Evolutionary conservation across 768 basidiomycete species (phyloP).

Genomic region (Symmetrospora coprosmae): DNA sequence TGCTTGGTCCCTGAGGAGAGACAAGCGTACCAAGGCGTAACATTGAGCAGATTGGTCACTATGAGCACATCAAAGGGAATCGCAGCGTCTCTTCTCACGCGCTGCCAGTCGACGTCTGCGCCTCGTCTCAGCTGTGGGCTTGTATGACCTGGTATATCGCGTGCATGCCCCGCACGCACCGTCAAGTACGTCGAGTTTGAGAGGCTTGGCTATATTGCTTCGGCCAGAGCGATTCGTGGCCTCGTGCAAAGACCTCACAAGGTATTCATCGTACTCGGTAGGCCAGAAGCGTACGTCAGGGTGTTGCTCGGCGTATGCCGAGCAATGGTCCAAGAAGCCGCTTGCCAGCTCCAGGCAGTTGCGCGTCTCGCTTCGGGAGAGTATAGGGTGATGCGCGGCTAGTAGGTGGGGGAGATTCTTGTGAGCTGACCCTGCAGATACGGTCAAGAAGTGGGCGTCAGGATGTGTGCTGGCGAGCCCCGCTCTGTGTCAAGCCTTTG

Average conservation of each 20-base stretch:
- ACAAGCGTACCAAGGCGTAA: slow-evolving; percentile 13
- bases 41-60: slow-evolving; percentile 10
- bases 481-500: not conserved
- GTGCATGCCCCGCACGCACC: not conserved
- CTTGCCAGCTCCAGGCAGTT: slow-evolving; percentile 6
- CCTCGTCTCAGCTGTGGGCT: too few species aligned
- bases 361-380: not conserved
- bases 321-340: slow-evolving; percentile 6
- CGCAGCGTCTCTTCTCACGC: not conserved
- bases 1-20: not conserved
- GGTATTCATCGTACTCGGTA: slow-evolving; percentile 11
- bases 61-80: slow-evolving; percentile 4
- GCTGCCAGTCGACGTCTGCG: not conserved
- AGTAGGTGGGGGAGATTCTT: slow-evolving; percentile 6
- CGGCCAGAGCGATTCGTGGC: not conserved
- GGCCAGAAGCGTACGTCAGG: not conserved
- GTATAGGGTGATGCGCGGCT: not conserved
- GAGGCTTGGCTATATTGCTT: not conserved
- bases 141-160: not conserved
- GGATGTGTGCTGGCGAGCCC: not conserved
- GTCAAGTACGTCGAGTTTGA: not conserved
- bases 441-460: not conserved
- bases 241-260: not conserved
- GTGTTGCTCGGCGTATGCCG: slow-evolving; percentile 1
- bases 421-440: not conserved